A percentile compares a stretch with the other conserved stretches of the same genome.
These are phyloP conservation scores for Microdochium bolleyi DNA, from an alignment of 2,329 filamentous ascomycete species.

Conservation along the genomic window DNA sequence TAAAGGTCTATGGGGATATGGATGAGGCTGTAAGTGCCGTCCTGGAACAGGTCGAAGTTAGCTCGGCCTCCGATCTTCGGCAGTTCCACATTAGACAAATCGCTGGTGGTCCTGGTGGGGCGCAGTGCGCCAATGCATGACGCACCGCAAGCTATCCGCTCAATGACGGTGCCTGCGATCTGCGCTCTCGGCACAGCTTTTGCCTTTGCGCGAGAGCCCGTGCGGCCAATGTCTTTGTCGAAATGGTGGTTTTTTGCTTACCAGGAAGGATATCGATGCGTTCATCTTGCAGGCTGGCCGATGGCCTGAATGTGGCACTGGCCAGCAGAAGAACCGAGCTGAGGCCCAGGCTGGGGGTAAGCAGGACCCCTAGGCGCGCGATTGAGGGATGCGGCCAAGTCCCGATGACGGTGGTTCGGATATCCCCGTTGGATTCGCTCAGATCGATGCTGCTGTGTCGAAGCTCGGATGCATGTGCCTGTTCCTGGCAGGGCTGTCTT, in stretches of 20 bases:
- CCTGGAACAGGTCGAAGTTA: slow-evolving; percentile 42
- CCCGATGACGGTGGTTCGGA: too few species aligned
- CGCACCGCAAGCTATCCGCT: neutral
- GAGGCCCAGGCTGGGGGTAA: neutral
- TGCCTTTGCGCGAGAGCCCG: neutral
- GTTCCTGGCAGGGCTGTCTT: neutral
- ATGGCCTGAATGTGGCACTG: neutral
- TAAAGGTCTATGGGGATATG: slow-evolving; percentile 81
- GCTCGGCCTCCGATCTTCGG: neutral
- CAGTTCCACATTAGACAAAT: neutral
- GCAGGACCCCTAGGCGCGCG: too few species aligned
- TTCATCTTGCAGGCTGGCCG: slow-evolving; percentile 33
- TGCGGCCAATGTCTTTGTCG: neutral
- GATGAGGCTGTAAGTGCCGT: slow-evolving; percentile 79
- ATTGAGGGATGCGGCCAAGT: too few species aligned
- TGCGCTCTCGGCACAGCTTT: neutral
- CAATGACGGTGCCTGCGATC: neutral
- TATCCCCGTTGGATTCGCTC: too few species aligned
- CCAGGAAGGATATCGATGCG: slow-evolving; percentile 49
- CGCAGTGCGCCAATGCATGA: neutral
- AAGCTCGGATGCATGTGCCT: too few species aligned
- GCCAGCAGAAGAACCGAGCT: neutral
- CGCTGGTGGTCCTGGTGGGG: neutral
- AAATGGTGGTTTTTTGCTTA: slow-evolving; percentile 15
- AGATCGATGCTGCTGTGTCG: too few species aligned